A percentile compares a stretch with the other conserved stretches of the same genome.
These are phyloP conservation scores for Botrytis byssoidea DNA, from an alignment of 2,329 filamentous ascomycete genomes.

Conservation along the genomic window DNA sequence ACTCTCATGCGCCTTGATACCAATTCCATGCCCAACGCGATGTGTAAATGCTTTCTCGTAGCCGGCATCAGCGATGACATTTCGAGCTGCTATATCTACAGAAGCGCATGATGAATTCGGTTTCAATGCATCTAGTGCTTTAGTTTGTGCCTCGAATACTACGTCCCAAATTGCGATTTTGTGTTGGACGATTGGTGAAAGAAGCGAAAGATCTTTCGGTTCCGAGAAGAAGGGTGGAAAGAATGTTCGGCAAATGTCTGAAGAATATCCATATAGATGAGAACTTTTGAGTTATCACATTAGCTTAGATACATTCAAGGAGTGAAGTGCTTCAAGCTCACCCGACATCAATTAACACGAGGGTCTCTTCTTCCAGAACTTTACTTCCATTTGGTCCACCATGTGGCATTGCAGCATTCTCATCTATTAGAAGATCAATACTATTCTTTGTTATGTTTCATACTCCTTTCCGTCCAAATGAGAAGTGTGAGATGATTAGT, in stretches of 20 bases:
- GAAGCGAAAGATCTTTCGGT: conserved; percentile 23
- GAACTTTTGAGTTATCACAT: conserved; percentile 41
- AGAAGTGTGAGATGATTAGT: neutral
- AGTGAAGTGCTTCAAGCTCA: conserved; percentile 24
- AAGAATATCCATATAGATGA: conserved; percentile 61
- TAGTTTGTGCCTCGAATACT: conserved; percentile 60
- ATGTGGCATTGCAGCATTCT: conserved; percentile 44
- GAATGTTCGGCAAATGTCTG: conserved; percentile 63
- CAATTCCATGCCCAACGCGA: conserved; percentile 62
- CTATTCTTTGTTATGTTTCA: neutral
- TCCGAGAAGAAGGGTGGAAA: conserved; percentile 45
- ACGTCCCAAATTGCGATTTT: conserved; percentile 59
- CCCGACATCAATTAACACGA: conserved; percentile 62
- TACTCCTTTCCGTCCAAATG: neutral
- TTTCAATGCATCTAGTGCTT: conserved; percentile 51
- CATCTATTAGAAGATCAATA: conserved; percentile 33
- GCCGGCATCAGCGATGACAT: conserved; percentile 55
- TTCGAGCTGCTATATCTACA: conserved; percentile 59
- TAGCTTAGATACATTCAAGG: neutral
- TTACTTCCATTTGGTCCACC: conserved; percentile 46
- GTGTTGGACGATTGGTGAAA: conserved; percentile 41
- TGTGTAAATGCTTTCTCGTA: conserved; percentile 61
- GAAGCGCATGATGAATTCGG: conserved; percentile 55
- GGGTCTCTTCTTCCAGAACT: conserved; percentile 51
- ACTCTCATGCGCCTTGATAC: conserved; percentile 65